Evolutionary conservation across 2,329 filamentous ascomycete genomes (phyloP).

Genomic region (Colletotrichum euphorbiae): DNA sequence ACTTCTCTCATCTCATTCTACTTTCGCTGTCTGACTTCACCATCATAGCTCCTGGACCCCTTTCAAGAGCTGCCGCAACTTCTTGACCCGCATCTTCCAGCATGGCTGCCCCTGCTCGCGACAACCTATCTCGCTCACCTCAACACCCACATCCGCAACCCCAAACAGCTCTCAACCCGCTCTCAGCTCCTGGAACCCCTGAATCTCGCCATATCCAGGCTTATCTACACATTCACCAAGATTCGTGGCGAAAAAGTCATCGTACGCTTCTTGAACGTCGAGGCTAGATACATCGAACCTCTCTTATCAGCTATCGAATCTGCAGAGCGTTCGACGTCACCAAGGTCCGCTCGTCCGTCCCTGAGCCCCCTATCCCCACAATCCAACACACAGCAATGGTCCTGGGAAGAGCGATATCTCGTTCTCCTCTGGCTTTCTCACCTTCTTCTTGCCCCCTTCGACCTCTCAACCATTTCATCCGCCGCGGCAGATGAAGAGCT

Average conservation of each 20-base stretch:
- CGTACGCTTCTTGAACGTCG: conserved; percentile 89
- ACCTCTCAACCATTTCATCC: conserved; percentile 85
- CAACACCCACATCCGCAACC: conserved; percentile 53
- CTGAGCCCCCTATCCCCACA: conserved; percentile 16
- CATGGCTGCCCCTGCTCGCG: conserved; percentile 79
- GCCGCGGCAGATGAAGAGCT: conserved; percentile 59
- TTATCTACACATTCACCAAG: conserved; percentile 94
- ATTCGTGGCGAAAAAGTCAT: conserved; percentile 94
- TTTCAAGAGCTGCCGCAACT: conserved; percentile 97
- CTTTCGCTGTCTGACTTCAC: background rate
- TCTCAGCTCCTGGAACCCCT: conserved; percentile 64
- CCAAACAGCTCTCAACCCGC: conserved; percentile 47
- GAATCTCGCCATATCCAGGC: conserved; percentile 77
- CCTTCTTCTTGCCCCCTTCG: conserved; percentile 87
- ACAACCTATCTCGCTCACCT: conserved; percentile 80
- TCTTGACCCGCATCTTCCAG: conserved; percentile 84
- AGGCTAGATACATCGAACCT: conserved; percentile 85
- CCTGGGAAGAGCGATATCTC: conserved; percentile 91
- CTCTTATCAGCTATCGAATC: conserved; percentile 81
- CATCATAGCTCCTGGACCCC: conserved; percentile 74
- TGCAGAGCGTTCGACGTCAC: conserved; percentile 50
- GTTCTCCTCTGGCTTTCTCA: conserved; percentile 90
- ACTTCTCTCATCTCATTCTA: background rate
- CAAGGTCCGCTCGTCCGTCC: conserved; percentile 11
- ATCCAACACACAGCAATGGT: conserved; percentile 54